A percentile compares a stretch with the other conserved stretches of the same genome.
phyloP scores from a whole-genome alignment of 495 filamentous ascomycete genomes.

The Penicillium nucicola region DNA sequence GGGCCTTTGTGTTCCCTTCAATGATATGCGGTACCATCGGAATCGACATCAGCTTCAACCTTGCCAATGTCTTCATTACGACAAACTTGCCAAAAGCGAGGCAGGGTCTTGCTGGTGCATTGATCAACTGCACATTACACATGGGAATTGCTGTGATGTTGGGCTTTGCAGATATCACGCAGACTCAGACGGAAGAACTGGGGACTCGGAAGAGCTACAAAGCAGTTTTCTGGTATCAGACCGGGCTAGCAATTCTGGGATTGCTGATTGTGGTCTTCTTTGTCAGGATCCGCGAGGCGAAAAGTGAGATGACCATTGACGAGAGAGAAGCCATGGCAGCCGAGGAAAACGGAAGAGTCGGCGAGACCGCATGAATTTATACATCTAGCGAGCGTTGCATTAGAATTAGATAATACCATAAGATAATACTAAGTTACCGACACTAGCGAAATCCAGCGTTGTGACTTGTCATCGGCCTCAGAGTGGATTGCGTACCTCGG shows the following conservation, averaged over 20 bases:
- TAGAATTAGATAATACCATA: too few relatives aligned
- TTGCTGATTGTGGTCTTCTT: conserved; percentile 56
- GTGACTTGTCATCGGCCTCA: too few relatives aligned
- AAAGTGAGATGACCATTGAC: conserved; percentile 67
- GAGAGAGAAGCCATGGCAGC: conserved; percentile 49
- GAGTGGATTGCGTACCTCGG: too few relatives aligned
- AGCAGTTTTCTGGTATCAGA: conserved; percentile 66
- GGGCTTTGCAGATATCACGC: conserved; percentile 70
- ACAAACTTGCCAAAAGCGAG: conserved; percentile 63
- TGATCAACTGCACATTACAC: conserved; percentile 64
- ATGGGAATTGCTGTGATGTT: conserved; percentile 84
- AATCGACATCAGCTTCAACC: conserved; percentile 80
- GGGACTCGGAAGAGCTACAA: conserved; percentile 54
- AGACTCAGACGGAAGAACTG: conserved; percentile 46
- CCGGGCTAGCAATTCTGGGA: conserved; percentile 53
- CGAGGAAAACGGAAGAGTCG: not conserved
- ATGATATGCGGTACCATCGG: conserved; percentile 82
- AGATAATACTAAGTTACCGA: too few relatives aligned
- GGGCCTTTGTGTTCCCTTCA: conserved; percentile 75
- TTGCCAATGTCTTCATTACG: conserved; percentile 83
- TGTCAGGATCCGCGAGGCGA: conserved; percentile 63
- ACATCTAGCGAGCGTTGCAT: too few relatives aligned
- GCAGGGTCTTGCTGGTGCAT: conserved; percentile 75
- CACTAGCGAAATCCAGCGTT: too few relatives aligned
- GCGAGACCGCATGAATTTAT: not conserved